Base-by-base conservation (phyloP, 2,329 filamentous ascomycete species). In the Pseudogymnoascus verrucosus region DNA sequence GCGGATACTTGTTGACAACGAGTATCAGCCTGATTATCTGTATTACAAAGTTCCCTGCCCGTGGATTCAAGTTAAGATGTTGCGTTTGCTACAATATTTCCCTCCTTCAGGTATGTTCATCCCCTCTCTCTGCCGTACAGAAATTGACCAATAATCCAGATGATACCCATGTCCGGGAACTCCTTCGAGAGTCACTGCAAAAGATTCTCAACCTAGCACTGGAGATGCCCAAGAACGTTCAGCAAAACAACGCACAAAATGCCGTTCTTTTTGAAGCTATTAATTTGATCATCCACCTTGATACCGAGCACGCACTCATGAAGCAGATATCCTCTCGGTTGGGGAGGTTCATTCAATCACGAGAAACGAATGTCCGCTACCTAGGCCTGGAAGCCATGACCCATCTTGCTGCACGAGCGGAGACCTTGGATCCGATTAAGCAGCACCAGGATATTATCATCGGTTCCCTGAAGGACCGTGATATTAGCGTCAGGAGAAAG, bases 1-100 rank as follows among this genome's bases (percentile, higher is more conserved):
- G 79, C 88, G 90, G 68, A 90, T 98, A 68, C 82, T 97, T 14
- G 87, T 98, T 26, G 93, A 98, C 69, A 89, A 89, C 67, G 93
- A 99, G 70, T 95, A 91, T 71, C 85, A 91, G 0, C 84, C 86
- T 63, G 95, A 98, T 74, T 99, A 99, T 74, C 84, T 97, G 26
- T 99, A 99, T 79, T 99, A 99, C 81, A 97, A 97, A 73, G 95
- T 99, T n/a, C 95, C 95, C 1, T 99, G 95, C 73, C 95, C 95
- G 2, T 99, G 95, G 95, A 87, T 99, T 64, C 93, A 98, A 77
- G 90, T 98, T 72, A 99, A 99, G 78, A 82, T 99, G 16, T 78
- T 99, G 68, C 87, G 93, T 66, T 78, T 99, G 65, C 81, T 99
- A 67, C 95, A 99, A 76, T 99, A 98, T 75, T 99, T 96, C 76